Conservation (phyloP, 2,329 filamentous ascomycete genomes). For the Penicillium sp. region DNA sequence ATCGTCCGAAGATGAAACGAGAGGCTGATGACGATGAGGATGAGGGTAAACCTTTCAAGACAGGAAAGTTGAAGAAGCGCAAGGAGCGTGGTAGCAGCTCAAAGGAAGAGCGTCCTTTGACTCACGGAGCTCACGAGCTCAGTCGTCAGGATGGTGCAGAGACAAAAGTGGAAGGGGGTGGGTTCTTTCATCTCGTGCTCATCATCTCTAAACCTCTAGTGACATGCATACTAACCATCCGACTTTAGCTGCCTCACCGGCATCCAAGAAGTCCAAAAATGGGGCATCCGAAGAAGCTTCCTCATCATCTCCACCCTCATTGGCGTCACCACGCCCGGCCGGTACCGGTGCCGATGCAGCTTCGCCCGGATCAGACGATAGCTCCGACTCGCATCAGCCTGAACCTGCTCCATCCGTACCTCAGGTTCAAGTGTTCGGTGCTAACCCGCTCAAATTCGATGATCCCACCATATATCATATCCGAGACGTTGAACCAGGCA, state of each 20-base stretch:
- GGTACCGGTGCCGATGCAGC: conserved; percentile 61
- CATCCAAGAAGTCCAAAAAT: conserved; percentile 45
- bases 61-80: conserved; percentile 75
- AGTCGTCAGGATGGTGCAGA: conserved; percentile 68
- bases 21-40: conserved; percentile 53
- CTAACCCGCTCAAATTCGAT: conserved; percentile 86
- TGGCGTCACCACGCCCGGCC: conserved; percentile 48
- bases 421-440: conserved; percentile 86
- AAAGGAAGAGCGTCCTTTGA: conserved; percentile 64
- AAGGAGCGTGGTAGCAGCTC: conserved; percentile 67
- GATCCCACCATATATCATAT: conserved; percentile 97
- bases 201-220: background rate
- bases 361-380: conserved; percentile 65
- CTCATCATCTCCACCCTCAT: conserved; percentile 46
- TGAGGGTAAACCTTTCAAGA: conserved; percentile 54
- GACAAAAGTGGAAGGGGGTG: conserved; percentile 60
- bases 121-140: conserved; percentile 67
- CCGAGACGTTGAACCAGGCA: conserved; percentile 71
- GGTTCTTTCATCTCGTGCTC: conserved; percentile 24
- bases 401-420: conserved; percentile 65
- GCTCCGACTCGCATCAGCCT: conserved; percentile 63
- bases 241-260: conserved; percentile 40
- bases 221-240: conserved; percentile 18
- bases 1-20: conserved; percentile 53
- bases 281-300: conserved; percentile 43